Percentiles rank a stretch among this genome's conserved stretches.
Evolutionary conservation across 2,329 filamentous ascomycete genomes (phyloP).

Genomic region (Fusarium robinianum): DNA sequence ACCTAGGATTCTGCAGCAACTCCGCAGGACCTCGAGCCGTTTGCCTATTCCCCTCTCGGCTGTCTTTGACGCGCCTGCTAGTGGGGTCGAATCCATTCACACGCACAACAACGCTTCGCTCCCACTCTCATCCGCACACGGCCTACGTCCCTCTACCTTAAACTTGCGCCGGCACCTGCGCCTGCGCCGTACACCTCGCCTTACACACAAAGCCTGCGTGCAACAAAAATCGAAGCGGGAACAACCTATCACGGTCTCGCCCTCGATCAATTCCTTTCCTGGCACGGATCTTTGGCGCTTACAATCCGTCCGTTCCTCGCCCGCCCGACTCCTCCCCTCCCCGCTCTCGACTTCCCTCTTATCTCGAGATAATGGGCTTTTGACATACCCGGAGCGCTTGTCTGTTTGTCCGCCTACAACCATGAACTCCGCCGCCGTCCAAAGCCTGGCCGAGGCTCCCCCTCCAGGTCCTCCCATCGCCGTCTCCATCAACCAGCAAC

Average conservation of each 20-base stretch:
- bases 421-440: conserved; percentile 47
- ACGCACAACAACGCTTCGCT: conserved; percentile 15
- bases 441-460: conserved; percentile 43
- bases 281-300: conserved; percentile 18
- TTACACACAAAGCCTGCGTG: conserved; percentile 12
- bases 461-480: conserved; percentile 18
- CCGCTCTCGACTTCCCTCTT: conserved; percentile 6
- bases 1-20: conserved; percentile 18
- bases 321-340: conserved; percentile 12
- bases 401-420: conserved; percentile 21
- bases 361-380: conserved; percentile 35
- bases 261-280: conserved; percentile 11
- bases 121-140: conserved; percentile 15
- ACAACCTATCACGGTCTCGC: conserved; percentile 6
- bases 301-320: conserved; percentile 10
- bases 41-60: conserved; percentile 8
- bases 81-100: conserved; percentile 24
- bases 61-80: conserved; percentile 13
- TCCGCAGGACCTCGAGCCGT: conserved; percentile 7
- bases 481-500: conserved; percentile 31
- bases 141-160: conserved; percentile 21
- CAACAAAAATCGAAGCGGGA: conserved; percentile 10
- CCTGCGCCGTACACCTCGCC: conserved; percentile 8
- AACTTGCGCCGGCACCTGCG: conserved; percentile 21
- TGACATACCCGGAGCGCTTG: conserved; percentile 26